Base-by-base conservation (phyloP, 441 rosid genomes). In the Croton setiger region DNA sequence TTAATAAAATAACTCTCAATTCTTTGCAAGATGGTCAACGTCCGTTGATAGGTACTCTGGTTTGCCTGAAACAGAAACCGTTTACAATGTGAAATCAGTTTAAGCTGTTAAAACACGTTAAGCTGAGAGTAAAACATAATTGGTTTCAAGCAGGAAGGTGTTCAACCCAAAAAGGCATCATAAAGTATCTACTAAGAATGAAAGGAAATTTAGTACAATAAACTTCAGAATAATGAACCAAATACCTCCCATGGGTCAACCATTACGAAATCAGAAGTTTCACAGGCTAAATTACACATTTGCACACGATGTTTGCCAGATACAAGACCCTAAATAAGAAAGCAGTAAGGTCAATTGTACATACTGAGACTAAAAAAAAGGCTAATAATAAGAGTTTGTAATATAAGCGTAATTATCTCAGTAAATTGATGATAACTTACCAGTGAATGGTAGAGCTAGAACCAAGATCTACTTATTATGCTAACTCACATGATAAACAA, bases 161-260 rank as follows among this genome's bases (percentile, higher is more conserved):
- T 43, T 55, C 36, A 1, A 55, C 23, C n/a, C 18, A 12, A 47
- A 1, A 7, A 57, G 12, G 20, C 35, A 47, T 27, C 36, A 57
- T n/a, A 47, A 47, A 0, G 41, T 10, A 58, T 10, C 15, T 6
- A 7, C n/a, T 11, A 14, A 49, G 12, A 44, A 8, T 20, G 1
- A 2, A 3, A 20, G 36, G 23, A 35, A 33, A 56, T 11, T 68
- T 31, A 1, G 58, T 36, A 33, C 4, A 33, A 33, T 5, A 17
- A 44, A 45, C 20, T 33, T 21, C n/a, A 1, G 61, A 14, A 48
- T 31, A 3, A n/a, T 4, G 31, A 60, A 11, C n/a, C 39, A 45
- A 35, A 51, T 77, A 93, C 98, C 98, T 95, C 98, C 99, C 99
- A 95, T 4, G 96, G 85, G 87, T 95, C 98, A 64, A 92, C 96